Conservation (phyloP, 768 basidiomycete genomes). For the Hydnum rufescens region DNA sequence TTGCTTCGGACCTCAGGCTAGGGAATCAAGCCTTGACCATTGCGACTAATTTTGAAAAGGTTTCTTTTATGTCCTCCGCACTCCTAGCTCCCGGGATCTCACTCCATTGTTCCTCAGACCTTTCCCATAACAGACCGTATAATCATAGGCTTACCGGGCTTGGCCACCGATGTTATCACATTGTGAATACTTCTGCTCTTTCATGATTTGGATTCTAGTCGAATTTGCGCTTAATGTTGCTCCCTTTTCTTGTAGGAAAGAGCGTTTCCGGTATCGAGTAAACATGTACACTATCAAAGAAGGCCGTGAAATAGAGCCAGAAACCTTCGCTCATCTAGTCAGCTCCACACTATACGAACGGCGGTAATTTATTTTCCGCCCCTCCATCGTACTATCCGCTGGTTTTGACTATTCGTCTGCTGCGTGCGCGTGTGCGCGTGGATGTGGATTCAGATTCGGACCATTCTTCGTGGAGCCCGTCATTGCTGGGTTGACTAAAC, state of each 20-base stretch:
- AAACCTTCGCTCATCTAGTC: conserved; percentile 89
- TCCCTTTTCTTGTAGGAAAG: conserved; percentile 34
- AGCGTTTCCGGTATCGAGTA: conserved; percentile 79
- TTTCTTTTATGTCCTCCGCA: conserved; percentile 15
- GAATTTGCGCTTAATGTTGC: not conserved
- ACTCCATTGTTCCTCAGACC: conserved; percentile 31
- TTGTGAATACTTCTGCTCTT: conserved; percentile 30
- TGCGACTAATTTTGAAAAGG: conserved; percentile 89
- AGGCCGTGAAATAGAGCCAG: conserved; percentile 87
- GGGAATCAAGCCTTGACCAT: conserved; percentile 77
- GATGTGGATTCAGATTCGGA: conserved; percentile 34
- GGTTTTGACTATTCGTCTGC: not conserved
- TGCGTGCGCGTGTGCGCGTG: not conserved
- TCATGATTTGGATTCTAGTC: not conserved
- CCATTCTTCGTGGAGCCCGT: conserved; percentile 96
- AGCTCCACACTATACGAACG: conserved; percentile 90
- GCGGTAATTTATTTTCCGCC: conserved; percentile 23
- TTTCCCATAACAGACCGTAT: conserved; percentile 88
- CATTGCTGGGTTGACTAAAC: conserved; percentile 54
- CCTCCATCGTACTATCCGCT: conserved; percentile 1
- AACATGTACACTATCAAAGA: conserved; percentile 99
- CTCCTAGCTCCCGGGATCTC: not conserved
- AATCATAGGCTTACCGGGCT: conserved; percentile 77
- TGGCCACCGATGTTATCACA: conserved; percentile 85
- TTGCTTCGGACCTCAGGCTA: conserved; percentile 83